Conservation (phyloP, 2,329 filamentous ascomycete genomes). For the Phaeoacremonium minimum region DNA sequence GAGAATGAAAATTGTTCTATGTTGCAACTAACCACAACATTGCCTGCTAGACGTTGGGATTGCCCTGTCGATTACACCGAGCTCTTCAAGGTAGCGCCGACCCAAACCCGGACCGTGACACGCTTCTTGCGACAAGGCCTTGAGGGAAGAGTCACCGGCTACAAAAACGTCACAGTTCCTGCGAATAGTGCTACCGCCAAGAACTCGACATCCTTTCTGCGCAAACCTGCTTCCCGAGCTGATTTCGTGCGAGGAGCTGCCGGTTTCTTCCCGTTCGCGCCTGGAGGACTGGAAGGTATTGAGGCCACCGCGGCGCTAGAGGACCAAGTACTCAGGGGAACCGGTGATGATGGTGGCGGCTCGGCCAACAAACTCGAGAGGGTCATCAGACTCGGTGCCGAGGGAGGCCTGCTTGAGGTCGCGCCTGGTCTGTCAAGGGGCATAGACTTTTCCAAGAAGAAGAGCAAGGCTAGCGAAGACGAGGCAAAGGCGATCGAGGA, state of each 20-base stretch:
- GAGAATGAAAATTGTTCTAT: too few species aligned
- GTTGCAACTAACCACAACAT: background rate
- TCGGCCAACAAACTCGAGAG: conserved; percentile 63
- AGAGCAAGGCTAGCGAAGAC: conserved; percentile 50
- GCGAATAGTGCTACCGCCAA: conserved; percentile 88
- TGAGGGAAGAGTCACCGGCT: conserved; percentile 88
- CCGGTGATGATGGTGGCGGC: conserved; percentile 37
- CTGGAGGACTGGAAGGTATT: conserved; percentile 82
- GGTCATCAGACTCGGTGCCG: conserved; percentile 76
- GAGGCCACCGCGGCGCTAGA: conserved; percentile 83
- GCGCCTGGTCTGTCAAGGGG: conserved; percentile 81
- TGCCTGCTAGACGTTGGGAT: conserved; percentile 60
- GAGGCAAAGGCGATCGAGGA: conserved; percentile 68
- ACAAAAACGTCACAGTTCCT: conserved; percentile 89
- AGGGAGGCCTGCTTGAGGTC: conserved; percentile 73
- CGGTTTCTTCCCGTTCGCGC: conserved; percentile 91
- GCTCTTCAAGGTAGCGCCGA: conserved; percentile 81
- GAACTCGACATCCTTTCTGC: conserved; percentile 83
- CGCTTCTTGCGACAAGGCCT: conserved; percentile 88
- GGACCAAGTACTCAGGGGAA: conserved; percentile 61
- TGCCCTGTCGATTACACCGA: conserved; percentile 74
- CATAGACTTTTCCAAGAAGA: conserved; percentile 63
- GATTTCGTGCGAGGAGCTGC: conserved; percentile 92
- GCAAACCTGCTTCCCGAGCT: conserved; percentile 80
- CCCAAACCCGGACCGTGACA: conserved; percentile 91